Conservation (phyloP, 2,329 filamentous ascomycete species). For the Aaosphaeria pasadenensis region DNA sequence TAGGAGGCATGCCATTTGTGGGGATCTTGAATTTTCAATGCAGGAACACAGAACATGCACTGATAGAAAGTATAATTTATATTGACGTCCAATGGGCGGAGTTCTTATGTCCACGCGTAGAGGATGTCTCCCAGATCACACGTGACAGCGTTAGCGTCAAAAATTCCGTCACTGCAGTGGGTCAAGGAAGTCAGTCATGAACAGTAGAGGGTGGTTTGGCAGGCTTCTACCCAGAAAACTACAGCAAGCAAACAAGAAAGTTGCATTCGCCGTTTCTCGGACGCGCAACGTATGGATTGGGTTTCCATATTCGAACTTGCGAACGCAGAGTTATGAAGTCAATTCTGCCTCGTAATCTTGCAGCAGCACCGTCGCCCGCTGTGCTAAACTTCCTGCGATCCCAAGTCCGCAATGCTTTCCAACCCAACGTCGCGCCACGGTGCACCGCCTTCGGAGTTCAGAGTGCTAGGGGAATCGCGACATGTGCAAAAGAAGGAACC, state of each 20-base stretch:
- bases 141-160: too few relatives aligned
- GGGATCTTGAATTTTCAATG: neutral
- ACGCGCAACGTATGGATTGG: conserved; percentile 22
- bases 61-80: too few relatives aligned
- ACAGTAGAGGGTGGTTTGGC: neutral
- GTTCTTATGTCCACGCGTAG: too few relatives aligned
- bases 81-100: too few relatives aligned
- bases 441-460: conserved; percentile 18
- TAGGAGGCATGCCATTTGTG: conserved; percentile 5
- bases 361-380: conserved; percentile 31
- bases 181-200: too few relatives aligned
- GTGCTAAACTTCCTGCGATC: conserved; percentile 37
- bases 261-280: too few relatives aligned
- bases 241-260: neutral
- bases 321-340: conserved; percentile 36
- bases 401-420: conserved; percentile 30
- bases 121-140: too few relatives aligned
- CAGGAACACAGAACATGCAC: too few relatives aligned
- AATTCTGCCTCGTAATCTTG: conserved; percentile 25
- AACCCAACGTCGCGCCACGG: conserved; percentile 16
- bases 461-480: conserved; percentile 13
- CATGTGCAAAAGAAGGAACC: conserved; percentile 3
- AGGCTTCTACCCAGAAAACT: neutral
- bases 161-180: too few relatives aligned
- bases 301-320: conserved; percentile 11